Evolutionary conservation across 73 alveolate species (phyloP), one percentile per base, ranked within the genome.

Genomic region (Paramecium caudatum): DNA sequence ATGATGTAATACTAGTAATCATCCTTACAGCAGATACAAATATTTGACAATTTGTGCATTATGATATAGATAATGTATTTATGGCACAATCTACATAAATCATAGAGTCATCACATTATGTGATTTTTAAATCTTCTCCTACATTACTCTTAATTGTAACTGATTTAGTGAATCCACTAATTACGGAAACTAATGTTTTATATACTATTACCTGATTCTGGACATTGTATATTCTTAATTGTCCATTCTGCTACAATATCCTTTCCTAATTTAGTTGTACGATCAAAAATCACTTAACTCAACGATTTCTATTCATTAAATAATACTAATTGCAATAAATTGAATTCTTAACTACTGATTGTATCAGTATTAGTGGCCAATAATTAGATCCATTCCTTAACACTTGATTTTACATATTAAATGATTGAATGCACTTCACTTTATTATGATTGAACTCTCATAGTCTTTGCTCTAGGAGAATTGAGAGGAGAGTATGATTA

Each of bases 61-160:
- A 27, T 0, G 93, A 43, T 8, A 91, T 83, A 8, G 87, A 82
- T 32, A 83, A 82, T 25, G 85, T 82, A 47, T 61, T 62, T 47
- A 91, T 82, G 21, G 87, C 37, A 15, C 91, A 45, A 82, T 91
- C 91, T 4, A 91, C 82, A 86, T 48, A 91, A 32, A 91, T 91
- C 80, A 70, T 70, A 17, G 93, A 62, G 55, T 91, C 94, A 41
- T 91, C 94, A 55, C 94, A 91, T 49, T 91, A 39, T 23, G 85
- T 16, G 16, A 91, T 91, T 82, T 83, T 91, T 17, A 91, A 17
- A 82, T 91, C 81, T 61, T 91, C 39, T 19, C 82, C 93, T 0
- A 49, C 82, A 43, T 55, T 45, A 10, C 19, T 37, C 32, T 74
- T 74, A n/a, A 74, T 74, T 16, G 88, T 74, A 34, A 74, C 88